Evolutionary conservation across 495 filamentous ascomycete species (phyloP), one percentile per base, ranked within the genome.

Genomic region (Xylaria nigripes): DNA sequence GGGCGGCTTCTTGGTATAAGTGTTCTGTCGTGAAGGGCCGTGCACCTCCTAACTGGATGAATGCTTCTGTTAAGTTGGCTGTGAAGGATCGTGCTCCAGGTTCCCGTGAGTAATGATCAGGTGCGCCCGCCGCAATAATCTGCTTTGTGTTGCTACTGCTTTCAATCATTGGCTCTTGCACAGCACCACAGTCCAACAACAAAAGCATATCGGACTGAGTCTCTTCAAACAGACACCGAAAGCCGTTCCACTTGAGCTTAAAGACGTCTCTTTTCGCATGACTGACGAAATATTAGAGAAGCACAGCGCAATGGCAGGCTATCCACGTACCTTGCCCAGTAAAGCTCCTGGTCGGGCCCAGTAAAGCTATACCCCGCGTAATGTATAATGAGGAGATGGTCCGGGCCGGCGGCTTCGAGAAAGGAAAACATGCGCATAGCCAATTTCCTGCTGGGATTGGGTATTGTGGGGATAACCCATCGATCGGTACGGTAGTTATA

Each of bases 331-430:
- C 73, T 74, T 21, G 77, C 74, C 78, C 77, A 80, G 54, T 75
- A 80, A 3, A 80, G 67, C 56, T 78, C 76, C 55, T 73, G 70
- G 56, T 81, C 76, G 6, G 68, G 51, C 2, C 76, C 73, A 48
- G 76, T 64, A 54, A 68, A 76, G 16, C 76, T 74, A 57, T 78
- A 68, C 12, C 78, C 78, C 30, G 75, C 77, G 58, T 81, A 81
- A 60, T 80, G 79, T 54, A 81, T 73, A 51, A 81, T 76, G 53
- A 79, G 61, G 0, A 81, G 73, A 46, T 80, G 77, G 50, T 79
- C 76, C 2, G 75, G 69, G 19, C 72, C 60, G 9, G 77, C 76
- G 41, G 74, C 70, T 52, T 81, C 73, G 24, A 79, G 66, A 36
- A 76, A 76, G 0, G 70, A 70, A 13, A 69, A 62, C 64, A 81